A percentile compares a stretch with the other conserved stretches of the same genome.
phyloP scores from a whole-genome alignment of 768 basidiomycete genomes.

The Obba rivulosa region DNA sequence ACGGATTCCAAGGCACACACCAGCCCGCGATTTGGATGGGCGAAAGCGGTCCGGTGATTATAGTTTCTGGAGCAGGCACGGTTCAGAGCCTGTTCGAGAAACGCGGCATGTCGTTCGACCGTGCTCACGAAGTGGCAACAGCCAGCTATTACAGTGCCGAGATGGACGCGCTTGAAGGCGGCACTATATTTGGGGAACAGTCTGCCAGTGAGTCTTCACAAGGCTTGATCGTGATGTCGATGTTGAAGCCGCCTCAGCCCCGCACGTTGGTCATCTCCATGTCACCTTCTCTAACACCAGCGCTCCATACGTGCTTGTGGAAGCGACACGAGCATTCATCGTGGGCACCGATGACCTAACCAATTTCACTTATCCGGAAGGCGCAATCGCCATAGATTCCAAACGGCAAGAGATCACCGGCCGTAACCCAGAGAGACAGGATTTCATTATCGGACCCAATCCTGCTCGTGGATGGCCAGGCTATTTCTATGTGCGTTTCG shows the following conservation, averaged over 20 bases:
- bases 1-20: slow-evolving; percentile 76
- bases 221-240: slow-evolving; percentile 1
- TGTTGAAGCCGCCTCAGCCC: slow-evolving; percentile 37
- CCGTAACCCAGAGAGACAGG: slow-evolving; percentile 63
- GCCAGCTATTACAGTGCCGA: slow-evolving; percentile 54
- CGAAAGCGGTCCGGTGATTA: slow-evolving; percentile 58
- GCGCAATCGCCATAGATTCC: slow-evolving; percentile 42
- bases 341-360: slow-evolving; percentile 45
- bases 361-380: slow-evolving; percentile 50
- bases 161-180: slow-evolving; percentile 43
- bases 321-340: slow-evolving; percentile 59
- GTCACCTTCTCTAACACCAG: slow-evolving; percentile 52
- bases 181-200: slow-evolving; percentile 54
- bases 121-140: slow-evolving; percentile 43
- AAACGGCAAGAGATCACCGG: slow-evolving; percentile 49
- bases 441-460: slow-evolving; percentile 59
- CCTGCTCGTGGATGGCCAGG: slow-evolving; percentile 28
- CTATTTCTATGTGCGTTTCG: slow-evolving; percentile 59
- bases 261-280: slow-evolving; percentile 68
- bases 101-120: slow-evolving; percentile 49
- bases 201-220: slow-evolving; percentile 48
- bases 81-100: slow-evolving; percentile 53
- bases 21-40: slow-evolving; percentile 92
- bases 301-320: slow-evolving; percentile 57
- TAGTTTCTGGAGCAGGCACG: slow-evolving; percentile 51